Conservation (phyloP, 306 rosid species). For the cucumber (Cucumis sativus) region DNA sequence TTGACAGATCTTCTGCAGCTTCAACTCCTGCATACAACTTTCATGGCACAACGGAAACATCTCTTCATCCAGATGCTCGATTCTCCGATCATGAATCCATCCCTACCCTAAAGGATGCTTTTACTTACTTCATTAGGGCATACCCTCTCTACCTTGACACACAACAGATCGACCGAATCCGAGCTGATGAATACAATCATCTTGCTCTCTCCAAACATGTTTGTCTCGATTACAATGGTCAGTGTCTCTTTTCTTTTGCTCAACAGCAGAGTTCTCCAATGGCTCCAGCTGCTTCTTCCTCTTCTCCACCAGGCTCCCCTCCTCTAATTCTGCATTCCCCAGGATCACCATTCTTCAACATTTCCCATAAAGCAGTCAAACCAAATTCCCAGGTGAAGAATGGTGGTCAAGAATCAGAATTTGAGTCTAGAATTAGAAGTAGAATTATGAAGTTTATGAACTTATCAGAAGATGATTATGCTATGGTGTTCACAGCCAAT, state of each 20-base stretch:
- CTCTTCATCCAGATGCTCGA: slow-evolving; percentile 37
- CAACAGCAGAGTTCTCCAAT: slow-evolving; percentile 22
- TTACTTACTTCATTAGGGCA: slow-evolving; percentile 33
- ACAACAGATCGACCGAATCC: slow-evolving; percentile 33
- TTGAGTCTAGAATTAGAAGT: slow-evolving; percentile 35
- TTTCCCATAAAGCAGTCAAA: slow-evolving; percentile 45
- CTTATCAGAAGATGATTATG: slow-evolving; percentile 50
- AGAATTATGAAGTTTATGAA: slow-evolving; percentile 76
- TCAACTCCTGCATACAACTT: slow-evolving; percentile 21
- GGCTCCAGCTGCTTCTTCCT: slow-evolving; percentile 18
- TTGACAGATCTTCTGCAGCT: slow-evolving; percentile 12
- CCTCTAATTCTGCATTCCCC: slow-evolving; percentile 7
- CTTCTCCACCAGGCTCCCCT: slow-evolving; percentile 13
- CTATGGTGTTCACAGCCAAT: slow-evolving; percentile 60
- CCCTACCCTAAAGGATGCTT: slow-evolving; percentile 46
- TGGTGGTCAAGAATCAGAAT: slow-evolving; percentile 44
- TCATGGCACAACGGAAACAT: slow-evolving; percentile 24
- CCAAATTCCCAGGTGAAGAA: slow-evolving; percentile 40
- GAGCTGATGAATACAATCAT: slow-evolving; percentile 53
- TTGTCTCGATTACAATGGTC: slow-evolving; percentile 69
- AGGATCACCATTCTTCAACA: slow-evolving; percentile 33
- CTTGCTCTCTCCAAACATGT: slow-evolving; percentile 40
- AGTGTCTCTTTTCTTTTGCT: slow-evolving; percentile 64
- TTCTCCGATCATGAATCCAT: slow-evolving; percentile 75
- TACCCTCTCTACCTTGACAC: slow-evolving; percentile 35